These are phyloP conservation scores for Curvularia sp. DNA, from an alignment of 2,329 filamentous ascomycete species.

Conservation along the genomic window DNA sequence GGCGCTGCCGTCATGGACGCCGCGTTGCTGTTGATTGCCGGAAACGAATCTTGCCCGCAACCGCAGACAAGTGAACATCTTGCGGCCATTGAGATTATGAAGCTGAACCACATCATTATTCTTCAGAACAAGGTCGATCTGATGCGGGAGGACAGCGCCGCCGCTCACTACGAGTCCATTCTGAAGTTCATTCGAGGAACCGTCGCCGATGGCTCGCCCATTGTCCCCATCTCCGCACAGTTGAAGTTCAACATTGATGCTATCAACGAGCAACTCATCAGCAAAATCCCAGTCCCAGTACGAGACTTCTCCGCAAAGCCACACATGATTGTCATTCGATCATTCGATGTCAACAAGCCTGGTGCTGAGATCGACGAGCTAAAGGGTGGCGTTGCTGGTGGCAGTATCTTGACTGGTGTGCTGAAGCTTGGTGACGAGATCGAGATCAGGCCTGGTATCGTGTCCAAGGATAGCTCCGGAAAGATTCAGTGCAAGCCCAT, in stretches of 20 bases:
- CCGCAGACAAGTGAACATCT: conserved; percentile 98
- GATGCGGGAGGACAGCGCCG: conserved; percentile 93
- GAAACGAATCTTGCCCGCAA: conserved; percentile 98
- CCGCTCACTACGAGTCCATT: conserved; percentile 95
- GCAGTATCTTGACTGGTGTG: conserved; percentile 94
- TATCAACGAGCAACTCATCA: conserved; percentile 94
- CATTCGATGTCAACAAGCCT: conserved; percentile 99
- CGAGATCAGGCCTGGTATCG: conserved; percentile 98
- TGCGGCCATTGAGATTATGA: conserved; percentile 99
- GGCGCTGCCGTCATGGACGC: conserved; percentile 99
- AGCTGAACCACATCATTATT: conserved; percentile 99
- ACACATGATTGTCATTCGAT: conserved; percentile 99
- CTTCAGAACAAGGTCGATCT: conserved; percentile 99
- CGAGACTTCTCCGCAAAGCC: conserved; percentile 91
- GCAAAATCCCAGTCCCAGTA: conserved; percentile 89
- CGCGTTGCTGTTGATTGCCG: conserved; percentile 91
- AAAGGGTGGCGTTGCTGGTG: conserved; percentile 98
- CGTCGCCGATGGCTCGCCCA: conserved; percentile 90
- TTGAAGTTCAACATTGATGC: conserved; percentile 99
- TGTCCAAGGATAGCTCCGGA: conserved; percentile 91
- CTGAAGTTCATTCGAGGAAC: conserved; percentile 98
- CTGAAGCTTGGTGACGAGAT: conserved; percentile 98
- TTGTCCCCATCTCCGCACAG: conserved; percentile 97
- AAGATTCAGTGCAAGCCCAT: conserved; percentile 97
- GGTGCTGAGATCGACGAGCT: conserved; percentile 98